Conservation (phyloP, 2,329 filamentous ascomycete genomes). For the Phoma sp. region DNA sequence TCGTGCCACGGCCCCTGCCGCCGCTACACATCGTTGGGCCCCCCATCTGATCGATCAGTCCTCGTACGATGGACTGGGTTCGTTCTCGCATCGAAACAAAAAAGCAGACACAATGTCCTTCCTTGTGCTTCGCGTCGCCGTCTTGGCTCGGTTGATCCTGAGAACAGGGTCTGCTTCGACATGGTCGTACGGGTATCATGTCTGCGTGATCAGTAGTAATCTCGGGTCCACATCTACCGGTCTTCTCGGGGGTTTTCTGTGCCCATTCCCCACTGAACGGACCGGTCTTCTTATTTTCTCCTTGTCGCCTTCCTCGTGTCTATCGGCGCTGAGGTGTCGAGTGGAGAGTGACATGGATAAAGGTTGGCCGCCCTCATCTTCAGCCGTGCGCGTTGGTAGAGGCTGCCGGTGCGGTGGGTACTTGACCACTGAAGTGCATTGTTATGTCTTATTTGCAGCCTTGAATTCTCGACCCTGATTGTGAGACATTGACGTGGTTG, state of each 20-base stretch:
- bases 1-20: constrained; percentile 9
- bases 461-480: no score
- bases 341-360: no score
- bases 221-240: no score
- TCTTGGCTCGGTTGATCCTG: background rate
- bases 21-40: background rate
- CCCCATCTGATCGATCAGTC: constrained; percentile 5
- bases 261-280: background rate
- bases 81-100: constrained; percentile 7
- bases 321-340: background rate
- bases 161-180: background rate
- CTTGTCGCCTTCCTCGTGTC: background rate
- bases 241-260: background rate
- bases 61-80: constrained; percentile 3
- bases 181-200: background rate
- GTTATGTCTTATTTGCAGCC: no score
- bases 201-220: background rate
- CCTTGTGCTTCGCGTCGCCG: background rate
- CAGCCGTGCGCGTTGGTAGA: no score
- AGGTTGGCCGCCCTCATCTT: no score
- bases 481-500: no score
- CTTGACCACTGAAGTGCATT: no score
- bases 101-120: constrained; percentile 5
- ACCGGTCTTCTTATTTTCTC: background rate
- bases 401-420: no score